Evolutionary conservation across 129 eudicot genomes (phyloP).

Genomic region (Flaveria linearis): DNA sequence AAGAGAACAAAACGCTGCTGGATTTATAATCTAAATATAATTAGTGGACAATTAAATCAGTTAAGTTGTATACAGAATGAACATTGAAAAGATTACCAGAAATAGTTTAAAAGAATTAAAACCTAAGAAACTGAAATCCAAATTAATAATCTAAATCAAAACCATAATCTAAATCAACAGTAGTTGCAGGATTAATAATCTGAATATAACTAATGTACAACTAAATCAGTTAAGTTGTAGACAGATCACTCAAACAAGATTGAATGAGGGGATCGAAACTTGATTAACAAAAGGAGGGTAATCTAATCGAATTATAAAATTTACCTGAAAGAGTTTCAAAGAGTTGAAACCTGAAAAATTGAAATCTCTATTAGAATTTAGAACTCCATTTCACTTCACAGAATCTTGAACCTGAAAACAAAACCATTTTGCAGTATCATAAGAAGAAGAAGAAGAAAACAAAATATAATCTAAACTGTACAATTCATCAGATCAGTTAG

Average conservation of each 20-base stretch:
- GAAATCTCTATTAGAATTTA: too few relatives aligned
- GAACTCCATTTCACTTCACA: too few relatives aligned
- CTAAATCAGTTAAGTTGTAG: not conserved
- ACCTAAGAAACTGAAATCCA: not conserved
- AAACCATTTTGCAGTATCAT: too few relatives aligned
- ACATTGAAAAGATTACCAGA: not conserved
- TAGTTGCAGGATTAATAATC: not conserved
- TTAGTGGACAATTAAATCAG: not conserved
- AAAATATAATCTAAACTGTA: too few relatives aligned
- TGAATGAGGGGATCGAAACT: not conserved
- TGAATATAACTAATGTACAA: not conserved
- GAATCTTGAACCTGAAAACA: too few relatives aligned
- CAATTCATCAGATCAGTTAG: too few relatives aligned
- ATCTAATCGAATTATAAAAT: too few relatives aligned
- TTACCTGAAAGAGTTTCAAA: too few relatives aligned
- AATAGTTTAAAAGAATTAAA: too few relatives aligned
- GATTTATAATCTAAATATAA: not conserved
- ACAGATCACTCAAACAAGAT: not conserved
- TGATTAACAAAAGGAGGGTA: not conserved
- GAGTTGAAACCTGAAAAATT: too few relatives aligned
- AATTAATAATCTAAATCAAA: not conserved
- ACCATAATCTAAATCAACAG: not conserved
- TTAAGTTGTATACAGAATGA: not conserved
- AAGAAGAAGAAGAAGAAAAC: too few relatives aligned
- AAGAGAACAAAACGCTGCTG: too few relatives aligned